Conservation (phyloP, 495 filamentous ascomycete species). For the Aspergillus asperescens region DNA sequence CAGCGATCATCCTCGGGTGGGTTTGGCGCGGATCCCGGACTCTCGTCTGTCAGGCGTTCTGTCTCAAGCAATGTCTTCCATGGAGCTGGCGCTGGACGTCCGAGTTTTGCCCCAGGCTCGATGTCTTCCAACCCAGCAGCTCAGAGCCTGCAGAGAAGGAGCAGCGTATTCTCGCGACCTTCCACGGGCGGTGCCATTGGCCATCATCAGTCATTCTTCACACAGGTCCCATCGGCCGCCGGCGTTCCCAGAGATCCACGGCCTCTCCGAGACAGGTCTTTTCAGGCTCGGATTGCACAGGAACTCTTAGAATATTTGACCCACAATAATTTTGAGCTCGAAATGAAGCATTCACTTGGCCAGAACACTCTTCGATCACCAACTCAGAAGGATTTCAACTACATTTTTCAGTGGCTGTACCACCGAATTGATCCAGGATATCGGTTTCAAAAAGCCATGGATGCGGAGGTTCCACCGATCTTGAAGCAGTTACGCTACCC, state of each 20-base stretch:
- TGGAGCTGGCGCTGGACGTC: slow-evolving; percentile 53
- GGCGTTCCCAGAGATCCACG: slow-evolving; percentile 84
- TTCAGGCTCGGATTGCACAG: slow-evolving; percentile 73
- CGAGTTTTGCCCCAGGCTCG: slow-evolving; percentile 66
- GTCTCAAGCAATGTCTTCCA: slow-evolving; percentile 68
- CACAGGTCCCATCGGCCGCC: slow-evolving; percentile 69
- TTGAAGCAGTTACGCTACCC: slow-evolving; percentile 92
- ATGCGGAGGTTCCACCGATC: slow-evolving; percentile 86
- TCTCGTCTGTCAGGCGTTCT: slow-evolving; percentile 80
- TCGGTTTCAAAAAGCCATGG: slow-evolving; percentile 84
- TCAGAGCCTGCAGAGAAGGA: slow-evolving; percentile 60
- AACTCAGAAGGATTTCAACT: slow-evolving; percentile 97
- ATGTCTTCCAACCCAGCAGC: slow-evolving; percentile 42
- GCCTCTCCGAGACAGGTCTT: slow-evolving; percentile 74
- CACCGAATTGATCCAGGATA: slow-evolving; percentile 90
- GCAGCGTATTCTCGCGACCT: slow-evolving; percentile 75
- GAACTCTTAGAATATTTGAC: slow-evolving; percentile 89
- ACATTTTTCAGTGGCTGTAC: slow-evolving; percentile 97
- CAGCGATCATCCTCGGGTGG: slow-evolving; percentile 74
- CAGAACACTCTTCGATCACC: slow-evolving; percentile 84
- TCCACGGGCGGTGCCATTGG: slow-evolving; percentile 57
- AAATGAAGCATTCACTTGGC: slow-evolving; percentile 86
- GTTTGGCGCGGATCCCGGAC: slow-evolving; percentile 62
- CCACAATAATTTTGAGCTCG: slow-evolving; percentile 90
- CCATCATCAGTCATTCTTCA: slow-evolving; percentile 90